phyloP scores from a whole-genome alignment of 225 moss, liverwort and hornwort species.

The Pseudoscleropodium purum region DNA sequence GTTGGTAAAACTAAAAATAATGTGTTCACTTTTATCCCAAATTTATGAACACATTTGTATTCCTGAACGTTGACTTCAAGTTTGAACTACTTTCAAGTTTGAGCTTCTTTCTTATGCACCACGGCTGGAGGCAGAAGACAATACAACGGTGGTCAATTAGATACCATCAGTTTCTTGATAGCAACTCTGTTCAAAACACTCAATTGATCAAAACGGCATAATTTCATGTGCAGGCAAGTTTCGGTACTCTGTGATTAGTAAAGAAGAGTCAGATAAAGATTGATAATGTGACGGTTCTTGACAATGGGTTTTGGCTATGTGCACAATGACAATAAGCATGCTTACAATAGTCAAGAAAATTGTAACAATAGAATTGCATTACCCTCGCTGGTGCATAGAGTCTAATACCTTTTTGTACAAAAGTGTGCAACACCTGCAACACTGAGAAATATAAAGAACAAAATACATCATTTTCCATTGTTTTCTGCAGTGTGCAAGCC shows the following conservation, averaged over 20 bases:
- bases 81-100: neutral
- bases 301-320: neutral
- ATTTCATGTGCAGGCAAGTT: neutral
- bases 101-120: neutral
- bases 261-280: neutral
- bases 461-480: constrained; percentile 52
- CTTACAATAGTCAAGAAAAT: too few species aligned
- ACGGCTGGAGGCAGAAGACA: neutral
- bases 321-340: neutral
- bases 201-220: neutral
- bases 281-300: neutral
- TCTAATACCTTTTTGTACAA: neutral
- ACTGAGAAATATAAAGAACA: constrained; percentile 59
- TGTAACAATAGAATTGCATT: neutral
- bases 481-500: constrained; percentile 36
- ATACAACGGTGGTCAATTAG: neutral
- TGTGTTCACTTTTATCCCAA: neutral
- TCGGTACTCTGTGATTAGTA: neutral
- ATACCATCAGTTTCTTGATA: neutral
- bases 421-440: constrained; percentile 23
- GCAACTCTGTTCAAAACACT: neutral
- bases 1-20: neutral
- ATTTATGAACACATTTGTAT: neutral
- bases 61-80: neutral
- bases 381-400: neutral